Evolutionary conservation across 768 basidiomycete genomes (phyloP).

Genomic region (Tulasnella sp.): DNA sequence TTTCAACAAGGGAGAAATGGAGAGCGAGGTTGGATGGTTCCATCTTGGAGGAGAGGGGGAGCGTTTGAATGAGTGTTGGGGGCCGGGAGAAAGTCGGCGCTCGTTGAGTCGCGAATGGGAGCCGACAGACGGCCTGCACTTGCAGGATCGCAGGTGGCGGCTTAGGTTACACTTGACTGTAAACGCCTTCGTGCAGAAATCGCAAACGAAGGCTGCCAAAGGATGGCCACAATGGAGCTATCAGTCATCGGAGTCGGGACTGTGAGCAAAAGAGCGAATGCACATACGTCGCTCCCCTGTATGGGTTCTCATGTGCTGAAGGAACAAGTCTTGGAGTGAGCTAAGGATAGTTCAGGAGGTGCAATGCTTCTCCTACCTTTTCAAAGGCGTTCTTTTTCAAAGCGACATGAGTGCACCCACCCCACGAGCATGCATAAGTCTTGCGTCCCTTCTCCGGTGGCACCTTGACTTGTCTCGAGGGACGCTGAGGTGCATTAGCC

Average conservation of each 20-base stretch:
- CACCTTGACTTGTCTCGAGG: background rate
- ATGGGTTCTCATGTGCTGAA: constrained; percentile 13
- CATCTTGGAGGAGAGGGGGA: background rate
- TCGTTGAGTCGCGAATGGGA: background rate
- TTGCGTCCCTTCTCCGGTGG: background rate
- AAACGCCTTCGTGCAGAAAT: background rate
- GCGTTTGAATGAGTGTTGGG: background rate
- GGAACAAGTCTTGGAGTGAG: background rate
- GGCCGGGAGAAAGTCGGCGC: background rate
- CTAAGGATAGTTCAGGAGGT: background rate
- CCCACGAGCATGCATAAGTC: background rate
- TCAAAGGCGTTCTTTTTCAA: background rate
- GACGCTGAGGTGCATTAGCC: background rate
- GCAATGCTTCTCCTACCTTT: background rate
- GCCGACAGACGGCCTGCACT: background rate
- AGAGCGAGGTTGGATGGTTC: background rate
- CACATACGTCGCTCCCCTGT: constrained; percentile 7
- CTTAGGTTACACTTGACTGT: background rate
- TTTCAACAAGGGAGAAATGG: background rate
- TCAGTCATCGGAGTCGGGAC: background rate
- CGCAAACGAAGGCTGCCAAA: background rate
- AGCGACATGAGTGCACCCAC: background rate
- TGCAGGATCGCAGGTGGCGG: background rate
- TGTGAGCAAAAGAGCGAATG: background rate
- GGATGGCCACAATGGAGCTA: no score